Percentiles rank a stretch among this genome's conserved stretches.
phyloP scores from a whole-genome alignment of 2,329 filamentous ascomycete genomes.

The Beauveria pseudobassiana region DNA sequence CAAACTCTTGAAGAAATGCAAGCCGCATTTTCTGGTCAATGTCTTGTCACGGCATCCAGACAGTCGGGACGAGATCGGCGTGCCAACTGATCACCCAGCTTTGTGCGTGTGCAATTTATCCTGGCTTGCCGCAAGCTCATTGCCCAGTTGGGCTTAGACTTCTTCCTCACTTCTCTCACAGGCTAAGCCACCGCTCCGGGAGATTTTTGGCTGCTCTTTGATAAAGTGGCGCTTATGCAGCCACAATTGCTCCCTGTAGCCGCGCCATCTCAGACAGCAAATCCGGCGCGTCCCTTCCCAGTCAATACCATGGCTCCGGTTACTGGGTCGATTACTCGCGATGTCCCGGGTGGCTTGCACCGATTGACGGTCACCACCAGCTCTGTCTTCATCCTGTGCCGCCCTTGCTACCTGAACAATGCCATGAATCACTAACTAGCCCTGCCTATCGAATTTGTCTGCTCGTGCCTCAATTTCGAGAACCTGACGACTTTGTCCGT shows the following conservation, averaged over 20 bases:
- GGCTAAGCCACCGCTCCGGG: constrained; percentile 2
- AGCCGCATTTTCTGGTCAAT: background rate
- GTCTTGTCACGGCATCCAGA: background rate
- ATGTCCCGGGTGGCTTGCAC: constrained; percentile 7
- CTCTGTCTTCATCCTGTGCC: background rate
- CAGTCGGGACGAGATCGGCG: constrained; percentile 9
- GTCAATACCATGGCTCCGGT: background rate
- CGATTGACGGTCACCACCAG: background rate
- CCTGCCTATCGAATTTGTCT: background rate
- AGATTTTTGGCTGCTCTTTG: background rate
- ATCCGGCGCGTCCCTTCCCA: background rate
- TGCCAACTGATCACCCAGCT: background rate
- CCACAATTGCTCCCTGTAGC: background rate
- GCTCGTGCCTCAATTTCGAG: background rate
- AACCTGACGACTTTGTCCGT: background rate
- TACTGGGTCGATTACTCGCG: background rate
- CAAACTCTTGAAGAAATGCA: background rate
- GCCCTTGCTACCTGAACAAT: background rate
- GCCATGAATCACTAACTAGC: background rate
- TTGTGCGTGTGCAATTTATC: background rate
- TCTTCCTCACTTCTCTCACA: constrained; percentile 13
- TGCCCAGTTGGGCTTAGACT: constrained; percentile 13
- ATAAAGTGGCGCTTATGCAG: constrained; percentile 8
- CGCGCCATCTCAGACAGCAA: background rate
- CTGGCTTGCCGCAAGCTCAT: background rate